Base-by-base conservation (phyloP, 768 basidiomycete species). In the Boletus speciosus region DNA sequence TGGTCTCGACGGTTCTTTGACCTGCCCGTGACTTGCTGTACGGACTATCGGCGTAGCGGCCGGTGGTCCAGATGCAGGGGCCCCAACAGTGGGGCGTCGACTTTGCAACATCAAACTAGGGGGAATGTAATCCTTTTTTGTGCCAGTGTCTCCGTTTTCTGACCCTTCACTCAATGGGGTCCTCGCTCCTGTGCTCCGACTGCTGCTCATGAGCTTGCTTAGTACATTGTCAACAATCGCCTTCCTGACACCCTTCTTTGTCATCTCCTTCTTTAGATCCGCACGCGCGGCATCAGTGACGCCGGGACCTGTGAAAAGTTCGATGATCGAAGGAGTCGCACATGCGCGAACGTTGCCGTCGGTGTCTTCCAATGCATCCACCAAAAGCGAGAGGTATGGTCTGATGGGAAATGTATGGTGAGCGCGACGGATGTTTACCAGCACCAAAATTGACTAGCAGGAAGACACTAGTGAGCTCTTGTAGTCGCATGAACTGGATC, bases 201-300 rank as follows among this genome's bases (percentile, higher is more conserved):
- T 76, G 42, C 65, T 61, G 34, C 67, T 62, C 47, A 92, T 74
- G 21, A 93, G 75, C 67, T 84, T 86, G 50, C 76, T 71, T 7
- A 94, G 78, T 15, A 98, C 83, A 49, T 78, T 78, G 56, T 98
- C 95, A 14, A 87, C 83, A 43, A 95, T 94, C 5, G 84, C 81
- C 73, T 95, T 96, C 34, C 93, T 81, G 40, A 97, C 90, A 39
- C 81, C 81, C 69, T 90, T 91, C 74, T 88, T 92, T 2, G 79
- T 69, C 78, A 98, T 79, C 67, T 93, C 88, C 66, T 93, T 94
- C 78, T 97, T 98, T 50, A 98, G 77, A 68, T 98, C 96, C 5
- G 93, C 83, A 48, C 91, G 85, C 4, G 97, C 97, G 8, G 84
- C 85, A 65, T 95, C 88, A 3, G 86, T 84, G 14, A 93, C 91